These are phyloP conservation scores for Micractinium conductrix DNA, from an alignment of 139 green algal genomes.

Conservation along the genomic window DNA sequence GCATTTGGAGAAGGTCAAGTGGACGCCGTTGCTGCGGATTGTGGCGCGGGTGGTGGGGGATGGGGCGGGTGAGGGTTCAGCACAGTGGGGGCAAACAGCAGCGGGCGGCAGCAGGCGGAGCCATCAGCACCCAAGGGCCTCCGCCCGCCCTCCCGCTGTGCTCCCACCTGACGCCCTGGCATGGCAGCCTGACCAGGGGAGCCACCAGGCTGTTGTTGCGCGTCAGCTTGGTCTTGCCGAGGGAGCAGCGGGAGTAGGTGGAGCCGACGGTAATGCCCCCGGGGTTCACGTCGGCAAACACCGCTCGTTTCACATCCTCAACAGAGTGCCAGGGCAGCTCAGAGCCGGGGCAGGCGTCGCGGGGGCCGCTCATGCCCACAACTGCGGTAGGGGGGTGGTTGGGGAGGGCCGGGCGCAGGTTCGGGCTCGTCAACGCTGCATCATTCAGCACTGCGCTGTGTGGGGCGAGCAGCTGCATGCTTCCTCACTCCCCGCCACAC, in stretches of 20 bases:
- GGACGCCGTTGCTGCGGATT: background rate
- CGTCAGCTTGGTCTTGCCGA: slow-evolving; percentile 1
- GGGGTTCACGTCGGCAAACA: background rate
- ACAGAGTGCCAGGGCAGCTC: no score
- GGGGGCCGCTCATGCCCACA: background rate
- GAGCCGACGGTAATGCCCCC: background rate
- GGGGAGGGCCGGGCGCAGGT: no score
- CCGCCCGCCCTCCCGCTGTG: no score
- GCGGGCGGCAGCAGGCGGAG: background rate
- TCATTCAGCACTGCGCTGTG: no score
- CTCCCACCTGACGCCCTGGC: background rate
- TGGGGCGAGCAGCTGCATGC: no score
- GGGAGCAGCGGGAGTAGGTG: background rate
- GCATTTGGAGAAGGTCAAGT: background rate
- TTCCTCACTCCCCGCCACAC: no score
- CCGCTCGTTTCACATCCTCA: no score
- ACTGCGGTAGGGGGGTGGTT: background rate
- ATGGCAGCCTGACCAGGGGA: background rate
- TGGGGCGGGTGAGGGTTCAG: background rate
- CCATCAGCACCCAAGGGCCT: background rate
- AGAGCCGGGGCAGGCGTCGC: background rate
- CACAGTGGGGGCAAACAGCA: background rate
- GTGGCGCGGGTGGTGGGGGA: background rate
- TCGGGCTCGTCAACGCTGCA: no score
- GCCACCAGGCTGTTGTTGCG: background rate